Conservation (phyloP, 192 early-diverging fungal genomes). For the Podila horticola region DNA sequence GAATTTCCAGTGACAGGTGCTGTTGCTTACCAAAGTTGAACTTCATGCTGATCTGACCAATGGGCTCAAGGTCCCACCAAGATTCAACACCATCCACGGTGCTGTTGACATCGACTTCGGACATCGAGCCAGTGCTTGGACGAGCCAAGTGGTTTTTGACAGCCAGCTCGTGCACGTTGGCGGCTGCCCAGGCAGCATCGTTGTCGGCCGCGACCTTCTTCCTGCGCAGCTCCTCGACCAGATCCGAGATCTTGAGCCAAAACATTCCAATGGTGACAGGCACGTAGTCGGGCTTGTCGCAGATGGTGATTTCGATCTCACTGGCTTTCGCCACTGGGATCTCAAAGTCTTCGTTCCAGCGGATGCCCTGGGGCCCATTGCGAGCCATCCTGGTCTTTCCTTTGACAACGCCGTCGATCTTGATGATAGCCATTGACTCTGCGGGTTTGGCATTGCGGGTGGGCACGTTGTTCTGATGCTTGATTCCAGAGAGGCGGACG, state of each 20-base stretch:
- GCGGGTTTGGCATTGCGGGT: constrained; percentile 63
- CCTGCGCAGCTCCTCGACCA: constrained; percentile 85
- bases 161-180: constrained; percentile 33
- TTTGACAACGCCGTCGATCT: constrained; percentile 83
- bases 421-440: constrained; percentile 82
- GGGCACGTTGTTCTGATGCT: constrained; percentile 66
- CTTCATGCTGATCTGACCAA: constrained; percentile 87
- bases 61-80: constrained; percentile 93
- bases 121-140: background rate
- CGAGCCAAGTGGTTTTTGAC: constrained; percentile 23
- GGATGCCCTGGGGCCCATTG: constrained; percentile 60
- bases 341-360: constrained; percentile 89
- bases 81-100: constrained; percentile 70
- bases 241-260: constrained; percentile 95
- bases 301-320: constrained; percentile 93
- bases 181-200: constrained; percentile 59
- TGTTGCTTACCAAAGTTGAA: constrained; percentile 80
- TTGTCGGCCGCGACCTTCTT: constrained; percentile 74
- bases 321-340: constrained; percentile 88
- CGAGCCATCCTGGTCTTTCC: constrained; percentile 77
- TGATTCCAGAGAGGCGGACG: constrained; percentile 69
- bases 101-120: constrained; percentile 3
- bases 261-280: constrained; percentile 81
- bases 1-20: no score
- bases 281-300: constrained; percentile 78